Evolutionary conservation across 495 filamentous ascomycete genomes (phyloP).

Genomic region (Tuber indicum): DNA sequence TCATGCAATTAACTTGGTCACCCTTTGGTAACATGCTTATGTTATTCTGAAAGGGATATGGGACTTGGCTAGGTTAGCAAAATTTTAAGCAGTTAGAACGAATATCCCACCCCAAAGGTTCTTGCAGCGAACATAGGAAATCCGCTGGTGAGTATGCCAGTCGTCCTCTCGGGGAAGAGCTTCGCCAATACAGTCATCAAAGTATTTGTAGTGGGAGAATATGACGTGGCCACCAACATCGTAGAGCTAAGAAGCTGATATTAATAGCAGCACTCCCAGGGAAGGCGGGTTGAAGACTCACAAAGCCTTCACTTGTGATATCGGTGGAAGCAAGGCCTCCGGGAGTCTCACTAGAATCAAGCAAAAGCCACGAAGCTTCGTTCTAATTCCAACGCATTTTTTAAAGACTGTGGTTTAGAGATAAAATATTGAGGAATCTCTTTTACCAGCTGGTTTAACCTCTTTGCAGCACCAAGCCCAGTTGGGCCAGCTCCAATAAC

Average conservation of each 20-base stretch:
- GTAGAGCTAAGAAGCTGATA: slow-evolving; percentile 62
- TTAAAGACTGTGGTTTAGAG: slow-evolving; percentile 28
- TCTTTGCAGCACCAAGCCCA: slow-evolving; percentile 93
- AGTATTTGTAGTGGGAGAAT: slow-evolving; percentile 99
- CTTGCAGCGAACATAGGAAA: slow-evolving; percentile 98
- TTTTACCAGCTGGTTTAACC: slow-evolving; percentile 87
- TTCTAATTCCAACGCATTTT: slow-evolving; percentile 37
- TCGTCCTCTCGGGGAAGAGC: slow-evolving; percentile 87
- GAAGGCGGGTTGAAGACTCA: slow-evolving; percentile 52
- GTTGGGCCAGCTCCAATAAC: slow-evolving; percentile 98
- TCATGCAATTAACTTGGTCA: slow-evolving; percentile 90
- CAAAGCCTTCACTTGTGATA: slow-evolving; percentile 92
- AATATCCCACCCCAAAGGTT: slow-evolving; percentile 56
- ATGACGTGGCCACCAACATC: slow-evolving; percentile 99
- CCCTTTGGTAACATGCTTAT: slow-evolving; percentile 97
- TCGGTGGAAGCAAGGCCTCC: slow-evolving; percentile 97
- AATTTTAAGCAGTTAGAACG: neutral
- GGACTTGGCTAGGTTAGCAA: slow-evolving; percentile 50
- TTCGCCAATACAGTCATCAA: slow-evolving; percentile 97
- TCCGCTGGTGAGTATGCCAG: slow-evolving; percentile 96
- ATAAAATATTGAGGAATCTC: slow-evolving; percentile 27
- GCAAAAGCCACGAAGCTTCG: slow-evolving; percentile 75
- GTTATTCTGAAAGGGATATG: slow-evolving; percentile 99
- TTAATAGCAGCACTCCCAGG: neutral
- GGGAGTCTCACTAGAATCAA: slow-evolving; percentile 87